These are phyloP conservation scores for Knoxia roxburghii DNA, from an alignment of 257 asterid genomes.

Conservation along the genomic window DNA sequence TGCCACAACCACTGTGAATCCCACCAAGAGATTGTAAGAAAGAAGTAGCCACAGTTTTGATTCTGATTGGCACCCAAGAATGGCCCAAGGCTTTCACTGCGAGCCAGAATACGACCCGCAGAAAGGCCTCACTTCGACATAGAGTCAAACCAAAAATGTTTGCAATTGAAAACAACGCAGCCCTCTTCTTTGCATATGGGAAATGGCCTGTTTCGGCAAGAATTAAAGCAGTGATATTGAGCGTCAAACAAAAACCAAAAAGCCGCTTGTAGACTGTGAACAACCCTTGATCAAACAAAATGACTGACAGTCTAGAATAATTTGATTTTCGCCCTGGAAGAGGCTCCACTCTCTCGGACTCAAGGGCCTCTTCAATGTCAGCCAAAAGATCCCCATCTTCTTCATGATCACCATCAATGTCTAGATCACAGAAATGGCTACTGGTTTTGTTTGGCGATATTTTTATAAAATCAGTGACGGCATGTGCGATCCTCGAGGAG, in stretches of 20 bases:
- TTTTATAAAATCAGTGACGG: slow-evolving; percentile 26
- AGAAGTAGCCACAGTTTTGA: slow-evolving; percentile 47
- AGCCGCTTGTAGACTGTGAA: slow-evolving; percentile 66
- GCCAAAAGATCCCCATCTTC: slow-evolving; percentile 20
- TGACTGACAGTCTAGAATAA: slow-evolving; percentile 42
- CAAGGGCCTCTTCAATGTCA: slow-evolving; percentile 44
- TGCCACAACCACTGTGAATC: slow-evolving; percentile 62
- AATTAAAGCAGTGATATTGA: slow-evolving; percentile 34
- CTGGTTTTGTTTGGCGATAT: slow-evolving; percentile 47
- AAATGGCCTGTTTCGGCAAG: slow-evolving; percentile 48
- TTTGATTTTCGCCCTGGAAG: slow-evolving; percentile 6
- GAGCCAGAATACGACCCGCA: slow-evolving; percentile 53
- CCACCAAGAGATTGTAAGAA: slow-evolving; percentile 65
- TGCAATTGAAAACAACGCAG: slow-evolving; percentile 47
- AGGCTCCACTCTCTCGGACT: slow-evolving; percentile 13
- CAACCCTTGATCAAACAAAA: slow-evolving; percentile 69
- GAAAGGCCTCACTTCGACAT: slow-evolving; percentile 58
- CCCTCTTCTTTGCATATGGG: slow-evolving; percentile 33
- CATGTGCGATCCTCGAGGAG: slow-evolving; percentile 28
- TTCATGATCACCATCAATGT: slow-evolving; percentile 16
- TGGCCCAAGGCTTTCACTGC: slow-evolving; percentile 47
- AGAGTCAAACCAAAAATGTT: slow-evolving; percentile 47
- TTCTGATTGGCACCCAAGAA: slow-evolving; percentile 40
- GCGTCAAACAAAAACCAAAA: slow-evolving; percentile 32
- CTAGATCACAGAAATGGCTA: slow-evolving; percentile 64